These are phyloP conservation scores for Ceratobasidium sp. DNA, from an alignment of 1,284 basidiomycete genomes.

Conservation along the genomic window DNA sequence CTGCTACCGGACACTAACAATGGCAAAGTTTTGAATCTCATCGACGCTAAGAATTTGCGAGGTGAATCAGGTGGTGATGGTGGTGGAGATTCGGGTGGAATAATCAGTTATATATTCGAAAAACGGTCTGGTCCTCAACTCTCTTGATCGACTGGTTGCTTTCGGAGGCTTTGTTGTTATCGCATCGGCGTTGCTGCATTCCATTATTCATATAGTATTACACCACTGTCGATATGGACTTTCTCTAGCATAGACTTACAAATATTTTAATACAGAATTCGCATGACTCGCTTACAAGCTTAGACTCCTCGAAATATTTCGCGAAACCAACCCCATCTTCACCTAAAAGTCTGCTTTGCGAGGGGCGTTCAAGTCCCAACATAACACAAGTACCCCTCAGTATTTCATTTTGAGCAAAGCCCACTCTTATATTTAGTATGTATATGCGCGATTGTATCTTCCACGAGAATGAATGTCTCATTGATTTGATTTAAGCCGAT, in stretches of 20 bases:
- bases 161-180: neutral
- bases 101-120: conserved; percentile 78
- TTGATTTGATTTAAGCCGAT: too few relatives aligned
- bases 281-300: too few relatives aligned
- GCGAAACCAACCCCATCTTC: too few relatives aligned
- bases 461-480: too few relatives aligned
- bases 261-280: neutral
- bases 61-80: conserved; percentile 30
- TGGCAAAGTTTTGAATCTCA: conserved; percentile 44
- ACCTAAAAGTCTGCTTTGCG: too few relatives aligned
- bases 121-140: conserved; percentile 47
- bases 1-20: conserved; percentile 62
- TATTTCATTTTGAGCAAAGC: too few relatives aligned
- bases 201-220: neutral
- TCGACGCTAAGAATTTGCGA: neutral
- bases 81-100: conserved; percentile 62
- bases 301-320: too few relatives aligned
- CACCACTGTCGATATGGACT: neutral
- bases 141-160: neutral
- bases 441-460: too few relatives aligned
- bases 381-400: too few relatives aligned
- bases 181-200: neutral
- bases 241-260: neutral
- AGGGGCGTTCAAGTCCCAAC: too few relatives aligned
- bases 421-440: too few relatives aligned